A percentile compares a stretch with the other conserved stretches of the same genome.
Conservation (phyloP, 2,329 filamentous ascomycete species). For the Pseudogymnoascus sp. region DNA sequence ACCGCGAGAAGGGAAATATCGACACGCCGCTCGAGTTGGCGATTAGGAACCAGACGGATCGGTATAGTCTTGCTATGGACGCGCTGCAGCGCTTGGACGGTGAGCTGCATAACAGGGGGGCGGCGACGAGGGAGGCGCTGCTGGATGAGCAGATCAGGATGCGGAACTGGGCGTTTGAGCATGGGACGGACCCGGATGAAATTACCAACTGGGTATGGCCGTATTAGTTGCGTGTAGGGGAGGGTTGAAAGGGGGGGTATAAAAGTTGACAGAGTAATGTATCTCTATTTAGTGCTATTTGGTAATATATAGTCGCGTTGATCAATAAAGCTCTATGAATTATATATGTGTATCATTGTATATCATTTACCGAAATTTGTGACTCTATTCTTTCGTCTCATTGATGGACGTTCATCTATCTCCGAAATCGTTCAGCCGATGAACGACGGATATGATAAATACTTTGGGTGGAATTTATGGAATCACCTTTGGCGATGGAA, state of each 20-base stretch:
- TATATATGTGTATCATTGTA: not conserved
- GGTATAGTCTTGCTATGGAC: conserved; percentile 69
- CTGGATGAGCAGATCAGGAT: conserved; percentile 58
- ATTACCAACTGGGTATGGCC: conserved; percentile 27
- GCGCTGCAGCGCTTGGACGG: conserved; percentile 61
- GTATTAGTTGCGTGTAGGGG: conserved; percentile 7
- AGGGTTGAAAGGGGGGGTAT: not conserved
- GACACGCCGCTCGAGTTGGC: conserved; percentile 73
- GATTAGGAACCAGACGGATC: conserved; percentile 69
- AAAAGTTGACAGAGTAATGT: not conserved
- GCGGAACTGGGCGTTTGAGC: conserved; percentile 59
- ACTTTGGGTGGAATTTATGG: not conserved
- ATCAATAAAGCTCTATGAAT: not conserved
- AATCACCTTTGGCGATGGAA: not conserved
- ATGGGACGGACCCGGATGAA: conserved; percentile 55
- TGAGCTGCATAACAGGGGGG: conserved; percentile 55
- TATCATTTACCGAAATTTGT: not conserved
- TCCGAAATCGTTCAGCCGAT: not conserved
- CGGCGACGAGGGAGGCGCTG: conserved; percentile 55
- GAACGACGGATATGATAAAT: not conserved
- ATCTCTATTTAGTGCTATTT: not conserved
- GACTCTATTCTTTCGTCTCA: not conserved
- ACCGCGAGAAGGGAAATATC: conserved; percentile 79
- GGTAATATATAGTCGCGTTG: not conserved
- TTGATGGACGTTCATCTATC: not conserved